Evolutionary conservation across 257 asterid genomes (phyloP), one percentile per base, ranked within the genome.

Genomic region (Linderniella brevidens): DNA sequence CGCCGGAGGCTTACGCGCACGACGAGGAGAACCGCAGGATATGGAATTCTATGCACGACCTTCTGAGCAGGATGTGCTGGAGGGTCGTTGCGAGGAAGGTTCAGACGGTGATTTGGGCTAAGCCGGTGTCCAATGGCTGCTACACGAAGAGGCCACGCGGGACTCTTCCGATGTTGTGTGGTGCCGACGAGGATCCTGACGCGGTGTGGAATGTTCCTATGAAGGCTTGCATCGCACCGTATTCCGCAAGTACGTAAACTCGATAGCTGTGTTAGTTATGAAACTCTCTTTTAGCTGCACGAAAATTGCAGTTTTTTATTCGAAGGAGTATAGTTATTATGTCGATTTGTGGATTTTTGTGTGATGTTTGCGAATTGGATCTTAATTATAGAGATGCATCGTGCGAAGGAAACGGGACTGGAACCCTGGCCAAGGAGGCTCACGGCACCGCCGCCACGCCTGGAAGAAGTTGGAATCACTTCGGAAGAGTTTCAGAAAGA

Each of bases 361-460:
- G 14, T 43, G 4, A 43, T 18, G 5, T 43, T 18, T 12, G 17
- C 17, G 1, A 13, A 8, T 11, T 43, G 9, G 4, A 13, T 18
- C 3, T 43, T 9, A 8, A 43, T 18, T 53, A 54, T 68, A 88
- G 95, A 73, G 72, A 70, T 77, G 83, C 92, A 88, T 50, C 68
- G 42, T 69, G 88, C 58, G 35, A 84, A 66, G 65, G 87, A 92
- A 46, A 76, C 77, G 35, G 90, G 84, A 65, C 65, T 87, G 46
- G 68, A 69, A 64, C 88, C 95, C 55, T 87, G 95, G 97, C 97
- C 97, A 35, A 70, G 13, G 36, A 71, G 97, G 79, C 93, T 88
- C 61, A 65, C 58, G 39, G 68, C 84, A 38, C 55, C 83, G 5
- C 83, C 97, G 11, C 92, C 92, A 9, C 93, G 94, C 46, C 53